Conservation (phyloP, 2,329 filamentous ascomycete genomes). For the Cladosporium sp. region DNA sequence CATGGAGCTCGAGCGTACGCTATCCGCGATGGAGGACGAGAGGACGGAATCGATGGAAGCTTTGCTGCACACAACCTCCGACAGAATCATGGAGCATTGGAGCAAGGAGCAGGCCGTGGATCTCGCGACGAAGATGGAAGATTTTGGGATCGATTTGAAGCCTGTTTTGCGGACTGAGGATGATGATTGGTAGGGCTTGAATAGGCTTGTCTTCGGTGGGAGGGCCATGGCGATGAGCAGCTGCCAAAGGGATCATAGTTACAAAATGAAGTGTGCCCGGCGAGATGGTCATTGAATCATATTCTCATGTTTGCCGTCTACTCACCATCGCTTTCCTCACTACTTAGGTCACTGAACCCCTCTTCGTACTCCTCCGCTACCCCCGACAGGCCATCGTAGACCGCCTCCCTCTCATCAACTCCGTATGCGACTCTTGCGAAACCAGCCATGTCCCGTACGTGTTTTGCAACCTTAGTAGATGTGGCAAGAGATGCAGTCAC, state of each 20-base stretch:
- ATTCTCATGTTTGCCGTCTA: background rate
- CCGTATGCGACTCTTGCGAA: constrained; percentile 55
- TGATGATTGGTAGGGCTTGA: background rate
- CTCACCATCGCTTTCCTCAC: constrained; percentile 43
- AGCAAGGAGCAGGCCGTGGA: too few relatives aligned
- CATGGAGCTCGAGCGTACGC: background rate
- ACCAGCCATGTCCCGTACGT: constrained; percentile 53
- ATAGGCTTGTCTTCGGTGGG: too few relatives aligned
- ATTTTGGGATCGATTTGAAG: background rate
- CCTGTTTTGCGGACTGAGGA: background rate
- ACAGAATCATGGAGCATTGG: too few relatives aligned
- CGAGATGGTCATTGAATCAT: background rate
- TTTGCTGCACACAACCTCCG: too few relatives aligned
- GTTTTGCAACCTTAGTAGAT: constrained; percentile 64
- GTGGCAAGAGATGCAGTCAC: constrained; percentile 57
- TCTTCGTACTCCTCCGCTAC: constrained; percentile 85
- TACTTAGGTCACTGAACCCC: constrained; percentile 71
- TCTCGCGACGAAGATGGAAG: background rate
- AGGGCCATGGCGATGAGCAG: too few relatives aligned
- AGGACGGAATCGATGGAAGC: too few relatives aligned
- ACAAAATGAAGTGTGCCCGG: background rate
- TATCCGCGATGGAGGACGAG: too few relatives aligned
- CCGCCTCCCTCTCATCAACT: constrained; percentile 72
- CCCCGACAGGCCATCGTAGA: constrained; percentile 75
- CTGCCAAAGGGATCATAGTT: background rate